These are phyloP conservation scores for Ogataea philodendri DNA, from an alignment of 805 yeast species.

Conservation along the genomic window DNA sequence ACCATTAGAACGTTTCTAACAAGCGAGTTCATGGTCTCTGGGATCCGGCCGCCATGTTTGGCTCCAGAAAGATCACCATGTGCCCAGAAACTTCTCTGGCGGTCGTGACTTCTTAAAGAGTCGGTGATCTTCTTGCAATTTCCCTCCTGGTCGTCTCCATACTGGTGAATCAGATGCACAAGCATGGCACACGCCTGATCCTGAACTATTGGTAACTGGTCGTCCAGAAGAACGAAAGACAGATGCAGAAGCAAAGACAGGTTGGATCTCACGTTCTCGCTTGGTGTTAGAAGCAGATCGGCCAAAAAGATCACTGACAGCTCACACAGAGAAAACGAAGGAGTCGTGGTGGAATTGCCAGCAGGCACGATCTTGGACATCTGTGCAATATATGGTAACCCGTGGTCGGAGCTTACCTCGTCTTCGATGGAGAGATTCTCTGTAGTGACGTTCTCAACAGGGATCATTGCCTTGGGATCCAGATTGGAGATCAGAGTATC, in stretches of 20 bases:
- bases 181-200: constrained; percentile 79
- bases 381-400: constrained; percentile 75
- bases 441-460: constrained; percentile 33
- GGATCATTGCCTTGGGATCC: constrained; percentile 89
- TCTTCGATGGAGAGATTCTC: constrained; percentile 11
- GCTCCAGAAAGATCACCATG: constrained; percentile 83
- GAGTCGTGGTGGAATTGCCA: constrained; percentile 42
- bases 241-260: constrained; percentile 77
- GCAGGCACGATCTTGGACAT: constrained; percentile 55
- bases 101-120: constrained; percentile 51
- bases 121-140: constrained; percentile 57
- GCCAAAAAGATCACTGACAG: constrained; percentile 81
- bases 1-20: constrained; percentile 62
- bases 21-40: constrained; percentile 76
- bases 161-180: constrained; percentile 66
- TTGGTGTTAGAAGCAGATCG: constrained; percentile 68
- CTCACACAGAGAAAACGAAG: constrained; percentile 84
- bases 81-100: constrained; percentile 62
- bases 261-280: constrained; percentile 56
- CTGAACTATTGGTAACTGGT: constrained; percentile 78
- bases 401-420: constrained; percentile 13
- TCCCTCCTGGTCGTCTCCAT: constrained; percentile 50
- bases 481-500: constrained; percentile 67
- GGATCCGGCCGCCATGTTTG: constrained; percentile 78
- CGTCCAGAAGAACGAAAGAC: constrained; percentile 79